Percentiles rank a stretch among this genome's conserved stretches.
Conservation (phyloP, 441 rosid genomes). For the Populus tomentosa region DNA sequence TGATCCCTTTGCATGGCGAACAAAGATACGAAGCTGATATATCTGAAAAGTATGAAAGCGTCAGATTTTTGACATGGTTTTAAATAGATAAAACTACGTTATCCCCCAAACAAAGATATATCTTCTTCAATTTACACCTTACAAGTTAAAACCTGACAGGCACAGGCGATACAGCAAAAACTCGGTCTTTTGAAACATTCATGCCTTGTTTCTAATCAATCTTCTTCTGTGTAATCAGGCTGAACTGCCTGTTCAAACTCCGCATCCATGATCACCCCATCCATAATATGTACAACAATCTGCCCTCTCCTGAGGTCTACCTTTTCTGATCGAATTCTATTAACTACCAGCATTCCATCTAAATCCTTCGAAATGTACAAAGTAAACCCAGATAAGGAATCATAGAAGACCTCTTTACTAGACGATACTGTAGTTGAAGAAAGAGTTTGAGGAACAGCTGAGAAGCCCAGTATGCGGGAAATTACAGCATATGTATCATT, state of each 20-base stretch:
- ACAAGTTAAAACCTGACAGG: background rate
- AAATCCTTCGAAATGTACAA: constrained; percentile 34
- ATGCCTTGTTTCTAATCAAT: constrained; percentile 2
- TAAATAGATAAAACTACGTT: background rate
- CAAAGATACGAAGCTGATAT: background rate
- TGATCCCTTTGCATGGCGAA: background rate
- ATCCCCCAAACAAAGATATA: background rate
- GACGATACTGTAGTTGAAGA: constrained; percentile 23
- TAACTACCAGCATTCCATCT: constrained; percentile 45
- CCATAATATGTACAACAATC: constrained; percentile 46
- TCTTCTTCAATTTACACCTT: background rate
- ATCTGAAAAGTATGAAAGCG: no score
- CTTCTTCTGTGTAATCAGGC: constrained; percentile 33
- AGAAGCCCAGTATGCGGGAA: constrained; percentile 55
- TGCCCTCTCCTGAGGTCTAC: constrained; percentile 42
- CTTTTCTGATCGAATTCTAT: constrained; percentile 42
- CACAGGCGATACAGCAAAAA: no score
- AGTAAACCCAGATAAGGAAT: constrained; percentile 53
- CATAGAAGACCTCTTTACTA: constrained; percentile 35
- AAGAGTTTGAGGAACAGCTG: constrained; percentile 51
- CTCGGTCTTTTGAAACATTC: background rate
- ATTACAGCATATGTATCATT: constrained; percentile 46
- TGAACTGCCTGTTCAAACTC: constrained; percentile 56
- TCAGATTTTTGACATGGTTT: background rate
- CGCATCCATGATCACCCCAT: constrained; percentile 68